Evolutionary conservation across 1,284 basidiomycete species (phyloP).

Genomic region (Cryptococcus floricola): DNA sequence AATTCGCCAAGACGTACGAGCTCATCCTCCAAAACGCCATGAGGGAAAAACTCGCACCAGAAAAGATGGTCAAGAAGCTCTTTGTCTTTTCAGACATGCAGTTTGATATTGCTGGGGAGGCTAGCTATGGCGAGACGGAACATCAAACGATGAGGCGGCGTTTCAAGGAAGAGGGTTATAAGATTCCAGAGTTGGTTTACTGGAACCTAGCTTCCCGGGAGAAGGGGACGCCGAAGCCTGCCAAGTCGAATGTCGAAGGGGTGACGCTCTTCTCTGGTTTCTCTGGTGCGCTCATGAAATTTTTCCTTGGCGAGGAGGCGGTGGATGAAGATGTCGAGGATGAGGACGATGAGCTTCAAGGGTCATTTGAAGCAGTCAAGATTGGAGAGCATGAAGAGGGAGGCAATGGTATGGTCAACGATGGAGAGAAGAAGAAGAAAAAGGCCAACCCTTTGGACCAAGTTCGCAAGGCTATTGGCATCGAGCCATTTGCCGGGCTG

Average conservation of each 20-base stretch:
- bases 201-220: constrained; percentile 31
- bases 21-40: constrained; percentile 58
- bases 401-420: constrained; percentile 34
- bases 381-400: constrained; percentile 34
- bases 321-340: constrained; percentile 47
- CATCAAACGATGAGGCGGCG: constrained; percentile 57
- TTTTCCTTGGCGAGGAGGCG: constrained; percentile 57
- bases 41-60: constrained; percentile 56
- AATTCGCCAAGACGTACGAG: constrained; percentile 46
- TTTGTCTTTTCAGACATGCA: constrained; percentile 76
- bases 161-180: constrained; percentile 61
- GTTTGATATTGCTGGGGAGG: constrained; percentile 54
- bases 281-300: constrained; percentile 64
- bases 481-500: constrained; percentile 52
- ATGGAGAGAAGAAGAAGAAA: constrained; percentile 42
- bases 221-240: constrained; percentile 50
- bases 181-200: constrained; percentile 59
- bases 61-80: constrained; percentile 67
- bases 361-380: constrained; percentile 24
- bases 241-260: constrained; percentile 55
- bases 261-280: constrained; percentile 66
- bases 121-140: constrained; percentile 57
- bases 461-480: constrained; percentile 58
- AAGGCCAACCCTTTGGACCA: constrained; percentile 54
- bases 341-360: constrained; percentile 28